Evolutionary conservation across 2,329 filamentous ascomycete genomes (phyloP), one percentile per base, ranked within the genome.

Genomic region (Hypoxylon sp.): DNA sequence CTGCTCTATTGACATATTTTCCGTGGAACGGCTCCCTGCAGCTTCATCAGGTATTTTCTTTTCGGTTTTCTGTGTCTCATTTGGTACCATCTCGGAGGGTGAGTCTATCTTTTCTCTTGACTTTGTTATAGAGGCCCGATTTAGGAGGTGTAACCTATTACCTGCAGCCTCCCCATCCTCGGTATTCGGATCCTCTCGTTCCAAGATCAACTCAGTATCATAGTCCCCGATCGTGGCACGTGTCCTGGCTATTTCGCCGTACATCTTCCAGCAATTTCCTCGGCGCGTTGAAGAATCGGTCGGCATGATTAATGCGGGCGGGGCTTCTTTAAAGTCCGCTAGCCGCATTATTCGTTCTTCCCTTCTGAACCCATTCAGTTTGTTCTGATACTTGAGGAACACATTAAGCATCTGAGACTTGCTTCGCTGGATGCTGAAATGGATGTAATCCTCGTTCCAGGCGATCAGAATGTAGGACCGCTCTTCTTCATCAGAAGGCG

Each of bases 71-170:
- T n/a, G n/a, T n/a, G 9, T 50, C 27, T n/a, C 23, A n/a, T 30
- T 30, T 12, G 34, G 2, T 16, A 19, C 14, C 5, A n/a, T 7
- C 34, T n/a, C n/a, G n/a, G 16, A 19, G 16, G n/a, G 34, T 30
- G 7, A 30, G 25, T 3, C 25, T 4, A 25, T 11, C 12, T 16
- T 9, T 14, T 27, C 45, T 27, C 45, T 19, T n/a, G 14, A 23
- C 47, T 37, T 12, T 29, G 25, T 3, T 23, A 5, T 23, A 11
- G 25, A 47, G 5, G 45, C 51, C 0, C 30, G 47, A 30, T 67
- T 52, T 9, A 67, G 23, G 14, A 67, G 56, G 21, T 67, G 61
- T 19, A 57, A 32, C 19, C 63, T 61, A 19, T 69, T 62, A 12
- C 63, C 60, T 12, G 53, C 60, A 3, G 60, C 52, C 41, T 69